Conservation (phyloP, 306 rosid species). For the Fagus sylvatica region DNA sequence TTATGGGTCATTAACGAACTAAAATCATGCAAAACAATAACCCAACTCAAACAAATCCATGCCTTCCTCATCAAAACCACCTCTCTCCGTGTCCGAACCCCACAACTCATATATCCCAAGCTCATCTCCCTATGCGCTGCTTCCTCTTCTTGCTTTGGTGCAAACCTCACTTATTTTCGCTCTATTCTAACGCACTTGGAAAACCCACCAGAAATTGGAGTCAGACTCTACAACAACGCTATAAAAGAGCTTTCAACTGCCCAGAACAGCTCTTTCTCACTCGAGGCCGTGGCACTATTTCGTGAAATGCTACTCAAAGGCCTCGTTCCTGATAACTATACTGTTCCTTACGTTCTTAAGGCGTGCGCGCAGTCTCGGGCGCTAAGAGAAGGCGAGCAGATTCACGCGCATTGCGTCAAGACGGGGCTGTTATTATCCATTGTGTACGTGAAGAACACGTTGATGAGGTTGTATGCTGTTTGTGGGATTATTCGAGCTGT, state of each 20-base stretch:
- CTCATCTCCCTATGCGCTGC: constrained; percentile 14
- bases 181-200: constrained; percentile 25
- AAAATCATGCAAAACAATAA: constrained; percentile 22
- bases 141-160: neutral
- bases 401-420: constrained; percentile 33
- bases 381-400: constrained; percentile 39
- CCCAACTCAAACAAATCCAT: constrained; percentile 38
- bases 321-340: constrained; percentile 36
- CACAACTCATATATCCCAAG: neutral
- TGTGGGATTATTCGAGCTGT: constrained; percentile 28
- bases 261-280: constrained; percentile 6
- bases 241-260: constrained; percentile 8
- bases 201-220: constrained; percentile 7
- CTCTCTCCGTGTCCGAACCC: constrained; percentile 20
- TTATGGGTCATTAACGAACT: constrained; percentile 9
- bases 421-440: constrained; percentile 28
- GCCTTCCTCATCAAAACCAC: constrained; percentile 31
- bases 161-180: constrained; percentile 18
- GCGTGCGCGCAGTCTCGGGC: constrained; percentile 32
- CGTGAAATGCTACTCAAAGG: constrained; percentile 27
- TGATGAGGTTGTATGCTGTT: constrained; percentile 38
- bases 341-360: constrained; percentile 37
- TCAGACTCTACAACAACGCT: constrained; percentile 37
- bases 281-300: constrained; percentile 21
- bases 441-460: constrained; percentile 38